Evolutionary conservation across 1,139 yeast species (phyloP), one percentile per base, ranked within the genome.

Genomic region (Tardiomyces blankii): DNA sequence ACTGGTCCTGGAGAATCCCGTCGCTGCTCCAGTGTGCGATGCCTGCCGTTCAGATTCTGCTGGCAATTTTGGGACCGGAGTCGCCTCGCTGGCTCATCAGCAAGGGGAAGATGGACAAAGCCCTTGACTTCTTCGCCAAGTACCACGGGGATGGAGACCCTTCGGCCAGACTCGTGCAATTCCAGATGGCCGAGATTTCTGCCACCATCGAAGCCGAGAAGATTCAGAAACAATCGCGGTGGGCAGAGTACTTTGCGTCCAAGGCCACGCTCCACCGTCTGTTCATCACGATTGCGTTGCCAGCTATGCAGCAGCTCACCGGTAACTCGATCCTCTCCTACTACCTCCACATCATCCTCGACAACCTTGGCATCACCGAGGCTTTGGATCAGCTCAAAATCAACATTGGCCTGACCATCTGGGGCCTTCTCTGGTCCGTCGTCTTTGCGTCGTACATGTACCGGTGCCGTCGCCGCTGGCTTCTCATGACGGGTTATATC

Each of bases 41-140:
- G 11, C 80, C 79, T 41, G 56, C 72, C 23, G 38, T 73, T n/a
- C 62, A 77, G 51, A 58, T 72, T 43, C 18, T 66, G 5, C 75
- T 75, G 16, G 61, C 72, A 42, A 67, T 76, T 57, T 69, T 77
- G 52, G 65, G 79, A 50, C 82, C 79, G 16, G 86, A 80, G 62
- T 78, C 86, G 14, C 86, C 87, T 48, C 76, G 86, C 65, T 80
- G 86, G 85, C 68, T 79, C 54, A 80, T 82, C 42, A 70, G 74
- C 48, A 74, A 74, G 50, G 80, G 74, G 39, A 66, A 70, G 50
- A 77, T 80, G 78, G 81, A 77, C 12, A 78, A 77, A 48, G 77
- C 79, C 39, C 73, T 70, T 54, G 56, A 55, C 2, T 68, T 77
- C 48, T 72, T 78, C 42, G 63, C 80, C 19, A 60, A 64, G 30